phyloP scores from a whole-genome alignment of 23 red algal genomes.

The Gracilaria gracilis region DNA sequence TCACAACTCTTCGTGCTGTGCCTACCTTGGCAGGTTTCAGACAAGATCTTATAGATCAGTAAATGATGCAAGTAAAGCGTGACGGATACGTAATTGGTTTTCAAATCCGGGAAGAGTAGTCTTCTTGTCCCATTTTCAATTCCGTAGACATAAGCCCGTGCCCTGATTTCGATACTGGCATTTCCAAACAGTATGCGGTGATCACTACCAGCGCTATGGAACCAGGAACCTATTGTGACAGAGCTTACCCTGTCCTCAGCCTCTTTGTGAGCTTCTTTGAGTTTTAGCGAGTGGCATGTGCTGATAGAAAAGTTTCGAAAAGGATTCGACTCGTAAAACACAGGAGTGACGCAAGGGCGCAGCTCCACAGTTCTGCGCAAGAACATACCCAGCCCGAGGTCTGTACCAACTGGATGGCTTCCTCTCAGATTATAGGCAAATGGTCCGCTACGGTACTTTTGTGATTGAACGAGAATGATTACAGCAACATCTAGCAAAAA shows the following conservation, averaged over 20 bases:
- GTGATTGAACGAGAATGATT: slow-evolving; percentile 13
- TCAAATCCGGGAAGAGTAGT: background rate
- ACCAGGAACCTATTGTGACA: slow-evolving; percentile 45
- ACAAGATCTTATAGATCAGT: background rate
- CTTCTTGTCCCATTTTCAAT: slow-evolving; percentile 6
- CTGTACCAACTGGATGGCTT: slow-evolving; percentile 11
- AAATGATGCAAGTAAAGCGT: slow-evolving; percentile 1
- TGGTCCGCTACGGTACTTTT: background rate
- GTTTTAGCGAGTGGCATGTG: background rate
- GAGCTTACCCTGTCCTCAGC: background rate
- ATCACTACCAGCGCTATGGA: slow-evolving; percentile 38
- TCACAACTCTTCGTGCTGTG: background rate
- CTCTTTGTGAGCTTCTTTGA: slow-evolving; percentile 7
- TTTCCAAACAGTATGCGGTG: slow-evolving; percentile 32
- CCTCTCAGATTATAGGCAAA: slow-evolving; percentile 32
- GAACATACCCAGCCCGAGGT: slow-evolving; percentile 23
- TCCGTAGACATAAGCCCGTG: background rate
- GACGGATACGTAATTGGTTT: background rate
- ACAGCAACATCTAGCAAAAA: background rate
- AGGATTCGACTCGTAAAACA: slow-evolving; percentile 7
- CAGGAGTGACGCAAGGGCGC: slow-evolving; percentile 31
- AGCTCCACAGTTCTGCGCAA: slow-evolving; percentile 1
- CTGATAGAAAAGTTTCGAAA: slow-evolving; percentile 44
- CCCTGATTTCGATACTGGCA: slow-evolving; percentile 2
- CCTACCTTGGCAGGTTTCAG: background rate